A percentile compares a stretch with the other conserved stretches of the same genome.
Evolutionary conservation across 768 basidiomycete genomes (phyloP).

Genomic region (Cystobasidium onofrii): DNA sequence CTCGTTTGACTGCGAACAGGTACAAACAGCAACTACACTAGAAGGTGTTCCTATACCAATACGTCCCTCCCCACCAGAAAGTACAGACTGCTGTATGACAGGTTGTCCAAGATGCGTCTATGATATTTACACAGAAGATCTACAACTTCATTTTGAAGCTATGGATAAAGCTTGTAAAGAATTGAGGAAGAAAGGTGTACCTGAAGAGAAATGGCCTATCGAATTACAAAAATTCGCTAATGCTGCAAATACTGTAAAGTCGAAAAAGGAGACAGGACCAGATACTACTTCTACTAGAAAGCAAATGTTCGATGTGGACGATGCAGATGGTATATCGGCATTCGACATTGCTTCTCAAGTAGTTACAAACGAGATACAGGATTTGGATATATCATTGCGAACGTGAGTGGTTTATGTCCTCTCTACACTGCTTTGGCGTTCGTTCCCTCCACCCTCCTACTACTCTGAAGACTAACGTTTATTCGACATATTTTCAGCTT

Average conservation of each 20-base stretch:
- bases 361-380: conserved; percentile 16
- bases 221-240: not conserved
- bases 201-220: conserved; percentile 8
- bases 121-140: conserved; percentile 18
- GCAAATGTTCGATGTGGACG: not conserved
- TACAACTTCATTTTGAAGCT: conserved; percentile 23
- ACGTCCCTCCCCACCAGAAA: not conserved
- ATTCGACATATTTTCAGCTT: not conserved
- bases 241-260: not conserved
- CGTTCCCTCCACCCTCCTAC: too few relatives aligned
- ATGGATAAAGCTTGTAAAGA: conserved; percentile 6
- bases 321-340: not conserved
- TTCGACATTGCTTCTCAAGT: not conserved
- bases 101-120: conserved; percentile 24
- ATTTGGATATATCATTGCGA: conserved; percentile 26
- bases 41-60: conserved; percentile 3
- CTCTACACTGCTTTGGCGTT: too few relatives aligned
- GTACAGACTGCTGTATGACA: conserved; percentile 6
- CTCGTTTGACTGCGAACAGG: not conserved
- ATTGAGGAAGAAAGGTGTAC: conserved; percentile 5
- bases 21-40: not conserved
- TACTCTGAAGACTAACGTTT: too few relatives aligned
- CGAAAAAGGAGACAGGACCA: not conserved
- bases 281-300: not conserved
- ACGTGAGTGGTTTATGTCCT: conserved; percentile 21